These are phyloP conservation scores for Umbilicaria muhlenbergii DNA, from an alignment of 495 filamentous ascomycete genomes.

Conservation along the genomic window DNA sequence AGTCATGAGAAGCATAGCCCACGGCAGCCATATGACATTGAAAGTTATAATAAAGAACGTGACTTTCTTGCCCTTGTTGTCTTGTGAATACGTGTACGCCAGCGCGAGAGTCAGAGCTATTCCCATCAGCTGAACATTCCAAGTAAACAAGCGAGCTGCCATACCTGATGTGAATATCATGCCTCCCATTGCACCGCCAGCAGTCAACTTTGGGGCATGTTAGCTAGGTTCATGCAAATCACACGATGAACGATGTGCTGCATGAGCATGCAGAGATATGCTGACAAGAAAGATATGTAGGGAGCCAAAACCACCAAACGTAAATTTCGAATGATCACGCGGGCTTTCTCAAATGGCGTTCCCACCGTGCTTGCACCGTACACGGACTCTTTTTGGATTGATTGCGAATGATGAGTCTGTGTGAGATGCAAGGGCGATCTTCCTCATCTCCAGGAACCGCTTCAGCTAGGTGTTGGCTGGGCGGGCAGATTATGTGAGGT, in stretches of 20 bases:
- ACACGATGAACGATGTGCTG: no score
- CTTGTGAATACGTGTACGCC: conserved; percentile 67
- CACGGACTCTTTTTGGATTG: conserved; percentile 47
- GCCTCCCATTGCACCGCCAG: conserved; percentile 32
- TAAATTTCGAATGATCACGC: conserved; percentile 41
- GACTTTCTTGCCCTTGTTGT: conserved; percentile 55
- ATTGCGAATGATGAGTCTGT: conserved; percentile 66
- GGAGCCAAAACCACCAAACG: conserved; percentile 68
- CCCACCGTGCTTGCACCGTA: conserved; percentile 82
- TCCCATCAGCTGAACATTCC: conserved; percentile 14
- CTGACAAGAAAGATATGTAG: conserved; percentile 49
- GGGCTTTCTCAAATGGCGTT: conserved; percentile 71
- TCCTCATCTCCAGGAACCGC: conserved; percentile 97
- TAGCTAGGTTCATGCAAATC: conserved; percentile 11
- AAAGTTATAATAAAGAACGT: conserved; percentile 65
- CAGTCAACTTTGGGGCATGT: conserved; percentile 29
- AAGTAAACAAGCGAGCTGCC: conserved; percentile 7
- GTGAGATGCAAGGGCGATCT: conserved; percentile 77
- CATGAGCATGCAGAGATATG: conserved; percentile 12
- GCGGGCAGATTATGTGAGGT: conserved; percentile 96
- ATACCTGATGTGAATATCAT: conserved; percentile 40
- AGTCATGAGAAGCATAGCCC: conserved; percentile 54
- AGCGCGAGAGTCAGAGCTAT: conserved; percentile 60
- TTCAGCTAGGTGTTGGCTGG: conserved; percentile 66
- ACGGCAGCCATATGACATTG: conserved; percentile 58